Conservation (phyloP, 495 filamentous ascomycete species). For the Xylaria scruposa region DNA sequence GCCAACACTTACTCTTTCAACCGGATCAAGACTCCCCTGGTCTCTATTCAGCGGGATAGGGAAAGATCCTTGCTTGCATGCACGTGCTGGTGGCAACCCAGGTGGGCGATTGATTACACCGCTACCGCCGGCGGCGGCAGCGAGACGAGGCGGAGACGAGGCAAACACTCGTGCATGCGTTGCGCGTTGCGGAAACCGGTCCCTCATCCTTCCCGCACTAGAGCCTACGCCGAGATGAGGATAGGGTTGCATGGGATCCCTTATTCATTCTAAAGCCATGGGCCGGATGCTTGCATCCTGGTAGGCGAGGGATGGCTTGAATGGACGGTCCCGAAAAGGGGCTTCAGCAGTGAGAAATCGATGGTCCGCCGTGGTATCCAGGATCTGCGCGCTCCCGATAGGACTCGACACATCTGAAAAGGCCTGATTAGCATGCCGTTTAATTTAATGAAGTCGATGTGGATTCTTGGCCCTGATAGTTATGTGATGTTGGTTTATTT, state of each 20-base stretch:
- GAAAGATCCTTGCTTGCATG: not conserved
- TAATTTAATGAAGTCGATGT: not conserved
- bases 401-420: not conserved
- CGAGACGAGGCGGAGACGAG: slow-evolving; percentile 2
- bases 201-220: not conserved
- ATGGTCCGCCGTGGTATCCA: not conserved
- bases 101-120: not conserved
- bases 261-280: not conserved
- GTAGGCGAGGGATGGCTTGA: not conserved
- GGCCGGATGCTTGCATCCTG: not conserved
- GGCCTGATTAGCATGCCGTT: not conserved
- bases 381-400: not conserved
- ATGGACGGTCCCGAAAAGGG: slow-evolving; percentile 1
- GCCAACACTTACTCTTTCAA: slow-evolving; percentile 8
- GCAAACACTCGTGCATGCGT: slow-evolving; percentile 13
- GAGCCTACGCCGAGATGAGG: not conserved
- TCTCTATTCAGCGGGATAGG: not conserved
- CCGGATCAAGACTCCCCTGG: not conserved
- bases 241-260: not conserved
- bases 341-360: too few relatives aligned
- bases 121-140: not conserved
- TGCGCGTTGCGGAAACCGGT: not conserved
- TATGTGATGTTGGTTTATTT: not conserved
- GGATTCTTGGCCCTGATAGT: not conserved
- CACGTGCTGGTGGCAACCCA: not conserved